Evolutionary conservation across 768 basidiomycete genomes (phyloP).

Genomic region (Mycena chlorophos): DNA sequence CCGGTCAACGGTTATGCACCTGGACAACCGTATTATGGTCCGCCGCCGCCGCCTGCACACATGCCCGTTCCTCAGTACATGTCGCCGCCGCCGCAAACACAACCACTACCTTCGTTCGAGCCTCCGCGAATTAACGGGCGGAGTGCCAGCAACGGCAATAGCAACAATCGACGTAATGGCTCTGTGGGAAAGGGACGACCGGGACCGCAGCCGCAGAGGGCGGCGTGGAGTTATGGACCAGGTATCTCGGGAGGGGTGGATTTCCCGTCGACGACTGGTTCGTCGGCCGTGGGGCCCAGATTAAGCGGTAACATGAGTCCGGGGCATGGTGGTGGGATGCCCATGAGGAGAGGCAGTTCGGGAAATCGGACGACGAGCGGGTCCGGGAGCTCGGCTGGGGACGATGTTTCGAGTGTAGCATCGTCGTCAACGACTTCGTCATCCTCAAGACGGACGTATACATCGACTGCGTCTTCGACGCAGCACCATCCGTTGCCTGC

Average conservation of each 20-base stretch:
- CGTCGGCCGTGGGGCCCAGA: conserved; percentile 16
- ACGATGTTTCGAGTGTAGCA: conserved; percentile 75
- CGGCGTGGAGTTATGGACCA: conserved; percentile 74
- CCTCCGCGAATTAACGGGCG: background rate
- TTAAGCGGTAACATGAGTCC: conserved; percentile 11
- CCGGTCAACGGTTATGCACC: too few relatives aligned
- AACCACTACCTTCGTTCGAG: background rate
- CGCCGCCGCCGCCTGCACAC: conserved; percentile 9
- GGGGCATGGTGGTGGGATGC: conserved; percentile 56
- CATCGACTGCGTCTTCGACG: conserved; percentile 66
- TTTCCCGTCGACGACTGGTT: conserved; percentile 11
- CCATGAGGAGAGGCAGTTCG: conserved; percentile 51
- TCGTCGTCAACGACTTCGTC: conserved; percentile 80
- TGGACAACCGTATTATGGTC: conserved; percentile 12
- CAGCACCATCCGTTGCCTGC: conserved; percentile 76
- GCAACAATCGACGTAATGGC: conserved; percentile 29
- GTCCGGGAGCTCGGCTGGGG: conserved; percentile 55
- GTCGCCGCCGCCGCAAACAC: conserved; percentile 7
- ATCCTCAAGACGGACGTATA: conserved; percentile 75
- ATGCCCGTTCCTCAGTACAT: conserved; percentile 18
- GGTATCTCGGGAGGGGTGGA: conserved; percentile 38
- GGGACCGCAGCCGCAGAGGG: conserved; percentile 40
- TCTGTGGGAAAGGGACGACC: conserved; percentile 24
- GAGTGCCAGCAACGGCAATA: background rate
- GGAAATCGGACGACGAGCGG: conserved; percentile 42